Base-by-base conservation (phyloP, 148 eudicot genomes). In the Polygonum maritimum region DNA sequence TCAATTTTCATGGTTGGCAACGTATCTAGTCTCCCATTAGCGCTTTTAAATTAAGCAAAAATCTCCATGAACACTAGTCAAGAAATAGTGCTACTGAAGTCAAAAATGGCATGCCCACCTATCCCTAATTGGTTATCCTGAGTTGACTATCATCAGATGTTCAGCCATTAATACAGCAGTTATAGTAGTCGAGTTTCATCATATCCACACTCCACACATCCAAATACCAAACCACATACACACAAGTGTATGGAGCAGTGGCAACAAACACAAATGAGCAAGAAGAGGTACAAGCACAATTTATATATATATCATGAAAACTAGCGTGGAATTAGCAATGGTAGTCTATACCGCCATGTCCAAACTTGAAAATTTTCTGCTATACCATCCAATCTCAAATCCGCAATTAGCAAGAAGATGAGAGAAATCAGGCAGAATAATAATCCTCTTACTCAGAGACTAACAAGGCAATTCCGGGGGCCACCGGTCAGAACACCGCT, bases 381-480 rank as follows among this genome's bases (percentile, higher is more conserved):
- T 67, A 67, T 67, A 67, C 71, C 71, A 36, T 15, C 45, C 11
- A 54, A 74, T 48, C 18, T 26, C 44, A 74, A 54, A 26, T 26
- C 48, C 75, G 2, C 7, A 72, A 72, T 45, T 19, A 72, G 52
- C 49, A 72, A n/a, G 10, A 72, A 44, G 31, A 45, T 12, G 45
- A 70, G 40, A 70, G 11, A 70, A 70, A 22, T 48, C 35, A 26
- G 19, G 14, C 54, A 31, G 63, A 19, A 6, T 7, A 19, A 6
- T 7, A 6, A 19, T 6, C 63, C 21, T 57, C 26, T 22, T 57
- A 40, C 58, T 87, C 85, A 88, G 40, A 84, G 7, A 41, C 79
- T 84, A 11, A 86, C 87, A 3, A 76, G 49, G 81, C 91, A 88
- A 36, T 77, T 48, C 79, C 54, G 80, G 8, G 89, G 47, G n/a